Base-by-base conservation (phyloP, 148 eudicot genomes). In the Rhododendron vialii region DNA sequence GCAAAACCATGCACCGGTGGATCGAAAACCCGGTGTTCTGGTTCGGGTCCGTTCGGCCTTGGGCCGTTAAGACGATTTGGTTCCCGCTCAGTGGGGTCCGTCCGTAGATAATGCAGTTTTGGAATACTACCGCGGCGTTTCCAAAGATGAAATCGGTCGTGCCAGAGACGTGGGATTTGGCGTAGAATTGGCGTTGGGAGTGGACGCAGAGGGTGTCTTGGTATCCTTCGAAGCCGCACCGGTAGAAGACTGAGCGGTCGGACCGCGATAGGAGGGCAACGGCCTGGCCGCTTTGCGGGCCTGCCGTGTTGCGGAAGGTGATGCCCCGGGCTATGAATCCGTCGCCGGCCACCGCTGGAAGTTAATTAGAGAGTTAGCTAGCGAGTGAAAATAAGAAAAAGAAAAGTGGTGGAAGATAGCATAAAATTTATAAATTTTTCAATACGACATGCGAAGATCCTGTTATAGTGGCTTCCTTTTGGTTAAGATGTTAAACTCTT, bases 121-220 rank as follows among this genome's bases (percentile, higher is more conserved):
- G 78, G 78, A 75, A 36, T 35, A 75, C 47, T 5, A 36, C 78
- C 1, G 78, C 78, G 45, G 78, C 78, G 47, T 75, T 75, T 30
- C 78, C 78, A 7, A 75, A 75, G 14, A 75, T 75, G 47, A 75
- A 75, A 38, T 75, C 78, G 4, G 41, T 20, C 3, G 78, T 75
- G 24, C 78, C 78, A 8, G 17, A 75, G 10, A 36, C 11, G 17
- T 75, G 78, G 5, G 38, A 75, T 36, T 75, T 18, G 22, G 38
- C 11, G 48, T 35, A 75, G 78, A 75, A 75, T 75, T 75, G 78
- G 41, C 78, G 36, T 75, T 75, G 78, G 36, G 78, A 75, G 41
- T 75, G 77, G 43, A 73, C 77, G 8, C 78, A 75, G 24, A 75
- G 78, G 78, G 78, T 75, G 78, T 75, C 78, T 75, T 75, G 78